Conservation (phyloP, 2,329 filamentous ascomycete species). For the Monosporascus sp. region DNA sequence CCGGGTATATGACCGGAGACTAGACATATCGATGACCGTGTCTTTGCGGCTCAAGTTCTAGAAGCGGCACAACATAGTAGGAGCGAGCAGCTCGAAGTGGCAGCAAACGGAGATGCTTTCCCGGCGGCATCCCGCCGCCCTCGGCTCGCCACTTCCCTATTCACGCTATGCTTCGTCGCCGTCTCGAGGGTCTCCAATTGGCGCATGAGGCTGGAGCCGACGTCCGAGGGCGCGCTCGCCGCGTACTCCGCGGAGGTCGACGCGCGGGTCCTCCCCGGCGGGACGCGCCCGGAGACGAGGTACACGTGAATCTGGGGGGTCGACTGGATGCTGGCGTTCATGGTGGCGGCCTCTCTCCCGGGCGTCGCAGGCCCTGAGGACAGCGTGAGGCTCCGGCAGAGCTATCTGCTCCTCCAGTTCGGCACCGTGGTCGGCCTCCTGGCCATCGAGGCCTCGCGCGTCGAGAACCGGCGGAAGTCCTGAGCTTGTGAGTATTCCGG, state of each 20-base stretch:
- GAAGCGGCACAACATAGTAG: no score
- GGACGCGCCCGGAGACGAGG: not conserved
- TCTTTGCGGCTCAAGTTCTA: no score
- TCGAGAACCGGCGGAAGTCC: not conserved
- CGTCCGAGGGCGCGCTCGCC: not conserved
- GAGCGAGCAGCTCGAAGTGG: no score
- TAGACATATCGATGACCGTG: no score
- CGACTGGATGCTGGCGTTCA: not conserved
- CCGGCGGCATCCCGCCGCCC: no score
- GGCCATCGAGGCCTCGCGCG: slow-evolving; percentile 2
- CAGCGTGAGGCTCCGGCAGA: slow-evolving; percentile 3
- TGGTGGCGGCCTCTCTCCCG: not conserved
- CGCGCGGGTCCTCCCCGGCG: not conserved
- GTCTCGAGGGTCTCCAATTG: not conserved
- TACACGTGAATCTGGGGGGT: not conserved
- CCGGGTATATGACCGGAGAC: no score
- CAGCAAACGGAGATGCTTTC: no score
- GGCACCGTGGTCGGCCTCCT: slow-evolving; percentile 1
- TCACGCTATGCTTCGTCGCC: not conserved
- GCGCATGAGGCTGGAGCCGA: not conserved
- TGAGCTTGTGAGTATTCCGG: slow-evolving; percentile 3
- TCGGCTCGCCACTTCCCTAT: no score
- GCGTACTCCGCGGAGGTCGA: not conserved
- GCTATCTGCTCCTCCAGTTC: slow-evolving; percentile 5
- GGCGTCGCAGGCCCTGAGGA: not conserved